These are phyloP conservation scores for Halenospora varia DNA, from an alignment of 495 filamentous ascomycete genomes.

Conservation along the genomic window DNA sequence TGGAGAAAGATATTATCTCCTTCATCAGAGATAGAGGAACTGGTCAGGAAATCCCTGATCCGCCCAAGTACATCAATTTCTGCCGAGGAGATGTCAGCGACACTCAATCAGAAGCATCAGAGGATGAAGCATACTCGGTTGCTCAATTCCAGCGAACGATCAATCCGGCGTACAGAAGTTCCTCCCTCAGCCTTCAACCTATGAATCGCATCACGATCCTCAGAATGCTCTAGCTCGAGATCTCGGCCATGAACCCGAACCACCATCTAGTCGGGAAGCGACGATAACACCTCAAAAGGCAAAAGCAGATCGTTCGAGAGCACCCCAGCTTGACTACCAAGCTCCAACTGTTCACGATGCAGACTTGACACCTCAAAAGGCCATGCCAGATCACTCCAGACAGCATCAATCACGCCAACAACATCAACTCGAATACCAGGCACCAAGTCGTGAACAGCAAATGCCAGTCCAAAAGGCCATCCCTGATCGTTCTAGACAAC, in stretches of 20 bases:
- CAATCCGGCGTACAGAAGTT: constrained; percentile 90
- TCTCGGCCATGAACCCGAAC: constrained; percentile 45
- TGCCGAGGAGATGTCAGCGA: constrained; percentile 87
- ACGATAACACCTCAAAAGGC: constrained; percentile 52
- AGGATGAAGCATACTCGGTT: constrained; percentile 83
- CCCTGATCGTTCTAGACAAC: constrained; percentile 1
- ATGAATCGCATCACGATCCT: constrained; percentile 85
- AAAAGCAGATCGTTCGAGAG: constrained; percentile 18
- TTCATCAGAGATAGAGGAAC: constrained; percentile 92
- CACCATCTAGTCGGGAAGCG: constrained; percentile 48
- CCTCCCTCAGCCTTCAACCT: constrained; percentile 79
- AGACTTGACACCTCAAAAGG: constrained; percentile 48
- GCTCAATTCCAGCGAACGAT: constrained; percentile 94
- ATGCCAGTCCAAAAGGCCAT: constrained; percentile 40
- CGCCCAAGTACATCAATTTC: constrained; percentile 98
- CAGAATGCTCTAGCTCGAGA: constrained; percentile 62
- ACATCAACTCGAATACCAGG: constrained; percentile 19
- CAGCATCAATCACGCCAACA: constrained; percentile 22
- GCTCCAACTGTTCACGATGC: not conserved
- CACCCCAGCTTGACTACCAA: constrained; percentile 20
- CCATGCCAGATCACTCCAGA: constrained; percentile 17
- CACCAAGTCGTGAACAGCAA: not conserved
- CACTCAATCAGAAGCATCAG: constrained; percentile 73
- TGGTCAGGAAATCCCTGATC: constrained; percentile 94
- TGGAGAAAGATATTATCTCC: constrained; percentile 85